Base-by-base conservation (phyloP, 1,284 basidiomycete species). In the Tetrapyrgos nigripes region DNA sequence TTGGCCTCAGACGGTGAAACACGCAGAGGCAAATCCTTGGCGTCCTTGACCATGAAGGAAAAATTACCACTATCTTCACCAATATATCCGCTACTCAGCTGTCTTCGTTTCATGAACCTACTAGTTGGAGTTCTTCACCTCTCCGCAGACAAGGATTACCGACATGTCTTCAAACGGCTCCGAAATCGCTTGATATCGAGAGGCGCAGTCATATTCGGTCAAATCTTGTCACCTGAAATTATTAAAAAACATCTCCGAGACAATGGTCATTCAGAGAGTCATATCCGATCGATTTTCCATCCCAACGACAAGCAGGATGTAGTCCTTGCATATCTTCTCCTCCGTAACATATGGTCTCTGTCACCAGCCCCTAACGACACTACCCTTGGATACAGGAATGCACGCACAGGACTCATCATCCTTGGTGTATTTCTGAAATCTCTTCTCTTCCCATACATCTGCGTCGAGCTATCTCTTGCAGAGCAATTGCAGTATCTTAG, bases 401-500 rank as follows among this genome's bases (percentile, higher is more conserved):
- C 64, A 4, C 50, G 67, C 4, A 51, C 67, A 10, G 68, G 68
- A 0, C 52, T 77, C 1, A 58, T 58, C 26, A 65, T 59, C 0
- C 57, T 75, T 3, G 73, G 74, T 11, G 55, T 74, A 14, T 63
- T 65, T 26, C 58, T 54, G 8, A 68, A 73, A 47, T 28, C n/a
- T 27, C 47, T 49, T 49, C n/a, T 49, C n/a, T n/a, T n/a, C n/a
- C n/a, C n/a, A n/a, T n/a, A n/a, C n/a, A n/a, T n/a, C n/a, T n/a
- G n/a, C 53, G 62, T 76, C 14, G 64, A 73, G 40, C 65, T 78
- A 0, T 65, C 66, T 0, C 68, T 78, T 0, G 62, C 61, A 0
- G 73, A 78, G 50, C 77, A 79, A 51, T 58, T 79, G 3, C 65
- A 64, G 24, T 70, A 73, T 51, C 63, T 78, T 3, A 78, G 75